Evolutionary conservation across 129 eudicot species (phyloP).

Genomic region (Saposhnikovia divaricata): DNA sequence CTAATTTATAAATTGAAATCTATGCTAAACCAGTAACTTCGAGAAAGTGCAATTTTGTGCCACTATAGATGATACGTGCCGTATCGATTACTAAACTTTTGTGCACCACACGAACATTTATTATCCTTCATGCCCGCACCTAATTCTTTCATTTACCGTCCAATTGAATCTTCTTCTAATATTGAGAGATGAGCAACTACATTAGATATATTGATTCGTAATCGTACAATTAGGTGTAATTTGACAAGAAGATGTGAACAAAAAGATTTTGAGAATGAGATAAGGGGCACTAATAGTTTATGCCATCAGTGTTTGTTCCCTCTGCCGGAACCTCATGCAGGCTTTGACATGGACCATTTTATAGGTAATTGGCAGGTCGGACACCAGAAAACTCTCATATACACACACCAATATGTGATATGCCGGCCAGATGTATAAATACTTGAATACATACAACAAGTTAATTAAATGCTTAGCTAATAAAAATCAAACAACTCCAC

Average conservation of each 20-base stretch:
- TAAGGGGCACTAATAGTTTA: background rate
- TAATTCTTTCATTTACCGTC: too few species aligned
- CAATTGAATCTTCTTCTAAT: too few species aligned
- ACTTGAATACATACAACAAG: background rate
- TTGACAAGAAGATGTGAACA: background rate
- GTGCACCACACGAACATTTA: too few species aligned
- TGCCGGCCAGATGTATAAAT: background rate
- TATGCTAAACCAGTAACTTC: too few species aligned
- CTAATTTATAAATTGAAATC: too few species aligned
- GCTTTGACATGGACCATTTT: background rate
- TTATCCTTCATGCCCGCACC: too few species aligned
- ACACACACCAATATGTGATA: background rate
- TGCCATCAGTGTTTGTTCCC: background rate
- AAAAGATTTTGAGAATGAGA: background rate
- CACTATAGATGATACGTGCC: too few species aligned
- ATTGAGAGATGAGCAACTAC: too few species aligned
- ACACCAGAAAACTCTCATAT: background rate
- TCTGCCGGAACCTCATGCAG: background rate
- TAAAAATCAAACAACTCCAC: conserved; percentile 1
- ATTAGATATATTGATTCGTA: too few species aligned
- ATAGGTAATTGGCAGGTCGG: background rate
- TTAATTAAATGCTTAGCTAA: background rate
- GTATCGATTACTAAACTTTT: too few species aligned
- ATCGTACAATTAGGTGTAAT: background rate
- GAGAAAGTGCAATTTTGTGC: too few species aligned